These are phyloP conservation scores for Fusarium sp. DNA, from an alignment of 2,329 filamentous ascomycete species.

Conservation along the genomic window DNA sequence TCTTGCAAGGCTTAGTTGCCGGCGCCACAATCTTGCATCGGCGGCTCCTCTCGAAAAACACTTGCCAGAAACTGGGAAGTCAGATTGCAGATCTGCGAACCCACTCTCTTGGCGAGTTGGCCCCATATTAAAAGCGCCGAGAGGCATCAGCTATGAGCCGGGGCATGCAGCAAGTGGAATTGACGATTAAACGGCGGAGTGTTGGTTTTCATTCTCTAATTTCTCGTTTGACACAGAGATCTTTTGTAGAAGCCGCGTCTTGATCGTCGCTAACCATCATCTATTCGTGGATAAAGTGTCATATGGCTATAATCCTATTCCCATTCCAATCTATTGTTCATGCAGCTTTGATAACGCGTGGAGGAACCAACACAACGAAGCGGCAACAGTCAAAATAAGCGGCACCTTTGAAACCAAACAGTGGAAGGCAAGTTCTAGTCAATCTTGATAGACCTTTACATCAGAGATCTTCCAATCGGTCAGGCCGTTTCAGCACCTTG, in stretches of 20 bases:
- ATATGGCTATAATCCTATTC: not conserved
- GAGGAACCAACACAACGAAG: too few species aligned
- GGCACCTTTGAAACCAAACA: not conserved
- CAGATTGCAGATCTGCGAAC: not conserved
- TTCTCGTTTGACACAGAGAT: not conserved
- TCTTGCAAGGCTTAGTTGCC: not conserved
- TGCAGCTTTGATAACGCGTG: not conserved
- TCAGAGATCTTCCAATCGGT: conserved; percentile 12
- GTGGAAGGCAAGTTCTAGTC: not conserved
- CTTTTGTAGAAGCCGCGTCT: not conserved
- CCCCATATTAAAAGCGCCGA: not conserved
- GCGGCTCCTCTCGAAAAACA: not conserved
- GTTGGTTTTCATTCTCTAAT: not conserved
- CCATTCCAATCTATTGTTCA: not conserved
- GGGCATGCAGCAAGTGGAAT: not conserved
- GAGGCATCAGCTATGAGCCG: not conserved
- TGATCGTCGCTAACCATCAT: not conserved
- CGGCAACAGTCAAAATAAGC: not conserved
- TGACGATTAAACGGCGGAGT: too few species aligned
- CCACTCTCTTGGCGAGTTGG: not conserved
- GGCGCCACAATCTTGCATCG: not conserved
- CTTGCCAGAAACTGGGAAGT: not conserved
- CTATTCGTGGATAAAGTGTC: not conserved
- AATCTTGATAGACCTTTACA: not conserved
- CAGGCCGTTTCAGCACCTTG: conserved; percentile 87